Percentiles rank a stretch among this genome's conserved stretches.
phyloP scores from a whole-genome alignment of 177 flowering plant species.

The Vitis hybrid region DNA sequence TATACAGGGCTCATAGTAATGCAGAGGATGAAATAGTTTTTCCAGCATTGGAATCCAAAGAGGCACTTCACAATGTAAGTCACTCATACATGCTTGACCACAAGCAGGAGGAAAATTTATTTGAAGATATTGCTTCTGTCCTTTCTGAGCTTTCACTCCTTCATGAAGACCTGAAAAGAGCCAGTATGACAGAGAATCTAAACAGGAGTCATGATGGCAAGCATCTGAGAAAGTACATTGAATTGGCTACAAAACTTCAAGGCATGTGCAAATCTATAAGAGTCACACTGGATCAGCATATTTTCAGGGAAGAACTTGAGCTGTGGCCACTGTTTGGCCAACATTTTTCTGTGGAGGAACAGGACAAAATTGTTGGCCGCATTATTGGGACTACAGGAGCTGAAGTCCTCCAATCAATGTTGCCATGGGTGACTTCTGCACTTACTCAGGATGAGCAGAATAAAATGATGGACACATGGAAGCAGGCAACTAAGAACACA shows the following conservation, averaged over 20 bases:
- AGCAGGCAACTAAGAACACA: constrained; percentile 58
- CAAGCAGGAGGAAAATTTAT: constrained; percentile 52
- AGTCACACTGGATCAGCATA: constrained; percentile 47
- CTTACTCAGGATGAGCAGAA: constrained; percentile 56
- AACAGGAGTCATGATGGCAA: constrained; percentile 14
- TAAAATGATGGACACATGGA: constrained; percentile 58
- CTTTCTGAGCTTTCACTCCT: constrained; percentile 41
- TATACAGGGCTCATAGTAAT: constrained; percentile 56
- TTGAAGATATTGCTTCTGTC: constrained; percentile 45
- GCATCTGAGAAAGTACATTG: constrained; percentile 26
- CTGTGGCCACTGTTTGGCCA: constrained; percentile 51
- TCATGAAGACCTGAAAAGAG: constrained; percentile 30
- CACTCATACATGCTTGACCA: constrained; percentile 56
- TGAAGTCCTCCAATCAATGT: constrained; percentile 57
- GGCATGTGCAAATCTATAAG: constrained; percentile 56
- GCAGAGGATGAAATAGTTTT: constrained; percentile 61
- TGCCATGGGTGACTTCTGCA: constrained; percentile 63
- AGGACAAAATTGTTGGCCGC: constrained; percentile 54
- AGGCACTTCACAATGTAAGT: constrained; percentile 57
- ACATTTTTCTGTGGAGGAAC: constrained; percentile 50
- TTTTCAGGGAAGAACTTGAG: constrained; percentile 53
- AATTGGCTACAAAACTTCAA: constrained; percentile 47
- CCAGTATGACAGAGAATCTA: constrained; percentile 8
- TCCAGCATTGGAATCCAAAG: constrained; percentile 58
- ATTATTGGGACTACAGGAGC: constrained; percentile 62